Percentiles rank a stretch among this genome's conserved stretches.
These are phyloP conservation scores for Camillea tinctor DNA, from an alignment of 2,329 filamentous ascomycete genomes.

Conservation along the genomic window DNA sequence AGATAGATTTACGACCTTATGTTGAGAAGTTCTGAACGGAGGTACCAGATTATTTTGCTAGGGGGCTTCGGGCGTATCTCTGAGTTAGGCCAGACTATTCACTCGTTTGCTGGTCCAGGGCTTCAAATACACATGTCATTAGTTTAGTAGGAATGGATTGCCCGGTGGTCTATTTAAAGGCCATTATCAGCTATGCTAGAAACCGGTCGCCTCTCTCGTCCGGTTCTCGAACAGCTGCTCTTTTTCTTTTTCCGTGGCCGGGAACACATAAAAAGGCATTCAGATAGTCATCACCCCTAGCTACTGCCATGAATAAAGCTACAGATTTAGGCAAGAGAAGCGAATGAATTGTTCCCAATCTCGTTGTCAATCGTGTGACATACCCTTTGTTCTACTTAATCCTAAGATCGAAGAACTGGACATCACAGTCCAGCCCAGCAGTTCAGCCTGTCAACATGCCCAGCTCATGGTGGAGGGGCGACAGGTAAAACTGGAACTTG, in stretches of 20 bases:
- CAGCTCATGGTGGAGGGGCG: constrained; percentile 16
- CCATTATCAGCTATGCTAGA: background rate
- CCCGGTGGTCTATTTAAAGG: background rate
- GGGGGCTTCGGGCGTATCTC: background rate
- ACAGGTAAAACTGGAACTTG: constrained; percentile 11
- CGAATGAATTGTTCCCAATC: background rate
- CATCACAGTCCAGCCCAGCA: constrained; percentile 6
- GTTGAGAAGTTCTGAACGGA: constrained; percentile 61
- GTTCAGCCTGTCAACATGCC: constrained; percentile 14
- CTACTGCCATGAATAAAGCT: background rate
- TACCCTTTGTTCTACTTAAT: constrained; percentile 10
- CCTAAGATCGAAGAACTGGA: constrained; percentile 14
- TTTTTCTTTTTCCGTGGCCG: background rate
- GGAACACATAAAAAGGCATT: background rate
- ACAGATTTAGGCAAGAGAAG: background rate
- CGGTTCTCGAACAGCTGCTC: background rate
- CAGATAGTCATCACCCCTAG: background rate
- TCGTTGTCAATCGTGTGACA: background rate
- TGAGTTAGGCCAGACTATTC: background rate
- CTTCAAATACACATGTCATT: background rate
- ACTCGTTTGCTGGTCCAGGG: background rate
- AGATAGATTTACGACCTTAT: constrained; percentile 69
- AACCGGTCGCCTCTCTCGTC: background rate
- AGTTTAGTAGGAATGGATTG: background rate
- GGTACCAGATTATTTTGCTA: background rate